Evolutionary conservation across 2,329 filamentous ascomycete species (phyloP), one percentile per base, ranked within the genome.

Genomic region (Setomelanomma holmii): DNA sequence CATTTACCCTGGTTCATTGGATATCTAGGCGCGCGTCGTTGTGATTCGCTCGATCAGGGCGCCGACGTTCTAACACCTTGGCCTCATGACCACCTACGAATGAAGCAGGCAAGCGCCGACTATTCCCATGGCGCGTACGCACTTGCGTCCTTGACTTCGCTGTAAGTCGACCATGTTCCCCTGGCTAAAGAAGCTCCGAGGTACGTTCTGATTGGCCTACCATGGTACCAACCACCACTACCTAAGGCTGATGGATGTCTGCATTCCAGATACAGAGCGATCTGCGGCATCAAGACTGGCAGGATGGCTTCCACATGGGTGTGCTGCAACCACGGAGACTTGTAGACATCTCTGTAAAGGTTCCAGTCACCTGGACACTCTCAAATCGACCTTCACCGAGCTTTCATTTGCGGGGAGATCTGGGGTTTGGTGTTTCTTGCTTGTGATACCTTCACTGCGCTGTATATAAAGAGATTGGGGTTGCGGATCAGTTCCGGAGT

Each of bases 291-390:
- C 34, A 47, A 30, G 22, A 44, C 36, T 20, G 11, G 46, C 20
- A 51, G 35, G 20, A 45, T 43, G 42, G 10, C 47, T 34, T 17
- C 19, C 40, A 40, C 47, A 53, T 48, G 64, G 60, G 27, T 60
- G 40, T 54, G 56, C 55, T 63, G 59, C 58, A 60, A 43, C 22
- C 42, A 64, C 60, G 63, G 61, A 51, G 53, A 36, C 30, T 36
- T 34, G 39, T 49, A 23, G 17, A 46, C 5, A 49, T 45, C 34
- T 21, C 39, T 45, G 46, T 21, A 43, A 48, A 49, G 33, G 17
- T 35, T 45, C 38, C 21, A 30, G 49, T 64, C 60, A 64, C 55
- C 60, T 58, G 58, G 50, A 49, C 58, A 49, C 49, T 16, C 12
- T 48, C 42, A 45, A 40, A 40, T 8, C 48, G 8, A 41, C 23